These are phyloP conservation scores for Chlamydomonas incerta DNA, from an alignment of 139 green algal genomes.

Conservation along the genomic window DNA sequence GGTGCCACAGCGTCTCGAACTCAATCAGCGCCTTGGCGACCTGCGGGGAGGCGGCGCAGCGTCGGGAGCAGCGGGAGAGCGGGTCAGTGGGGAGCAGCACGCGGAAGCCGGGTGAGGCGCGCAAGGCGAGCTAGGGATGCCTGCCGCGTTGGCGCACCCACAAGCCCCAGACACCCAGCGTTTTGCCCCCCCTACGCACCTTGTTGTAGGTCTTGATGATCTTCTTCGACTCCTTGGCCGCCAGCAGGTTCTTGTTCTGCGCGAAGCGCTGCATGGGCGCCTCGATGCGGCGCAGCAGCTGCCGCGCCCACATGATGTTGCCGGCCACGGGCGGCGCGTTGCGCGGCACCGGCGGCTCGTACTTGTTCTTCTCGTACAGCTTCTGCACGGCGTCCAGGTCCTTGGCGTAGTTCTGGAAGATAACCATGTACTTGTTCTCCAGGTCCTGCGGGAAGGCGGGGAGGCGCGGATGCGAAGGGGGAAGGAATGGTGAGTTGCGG, in stretches of 20 bases:
- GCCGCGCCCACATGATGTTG: slow-evolving; percentile 92
- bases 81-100: too few species aligned
- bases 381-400: slow-evolving; percentile 92
- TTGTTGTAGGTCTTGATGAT: slow-evolving; percentile 94
- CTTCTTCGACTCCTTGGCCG: slow-evolving; percentile 88
- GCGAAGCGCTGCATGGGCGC: slow-evolving; percentile 91
- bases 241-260: slow-evolving; percentile 84
- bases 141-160: neutral
- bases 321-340: slow-evolving; percentile 88
- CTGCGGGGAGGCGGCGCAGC: slow-evolving; percentile 12
- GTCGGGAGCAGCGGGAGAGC: neutral
- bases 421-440: slow-evolving; percentile 88
- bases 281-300: slow-evolving; percentile 94
- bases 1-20: slow-evolving; percentile 93
- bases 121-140: too few species aligned
- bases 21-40: slow-evolving; percentile 89
- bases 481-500: too few species aligned
- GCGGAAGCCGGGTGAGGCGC: too few species aligned
- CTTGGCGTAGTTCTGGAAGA: slow-evolving; percentile 88
- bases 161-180: neutral
- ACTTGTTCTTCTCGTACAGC: slow-evolving; percentile 94
- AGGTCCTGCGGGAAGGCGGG: slow-evolving; percentile 43
- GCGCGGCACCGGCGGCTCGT: slow-evolving; percentile 80
- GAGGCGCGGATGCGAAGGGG: too few species aligned
- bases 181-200: slow-evolving; percentile 41